These are phyloP conservation scores for Trichoderma virens DNA, from an alignment of 495 filamentous ascomycete species.

Conservation along the genomic window DNA sequence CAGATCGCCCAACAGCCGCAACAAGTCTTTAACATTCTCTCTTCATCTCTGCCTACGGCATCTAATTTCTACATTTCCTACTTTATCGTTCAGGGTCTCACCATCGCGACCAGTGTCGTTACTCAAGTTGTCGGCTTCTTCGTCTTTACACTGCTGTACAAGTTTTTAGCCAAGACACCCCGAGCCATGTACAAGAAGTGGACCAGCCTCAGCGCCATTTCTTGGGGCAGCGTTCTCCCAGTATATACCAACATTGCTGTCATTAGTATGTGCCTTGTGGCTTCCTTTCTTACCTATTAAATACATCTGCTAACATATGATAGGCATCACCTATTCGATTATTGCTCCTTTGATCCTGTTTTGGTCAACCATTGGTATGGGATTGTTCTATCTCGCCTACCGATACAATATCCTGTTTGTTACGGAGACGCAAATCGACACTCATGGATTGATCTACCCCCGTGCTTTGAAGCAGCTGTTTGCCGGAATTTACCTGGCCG, in stretches of 20 bases:
- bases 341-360: slow-evolving; percentile 87
- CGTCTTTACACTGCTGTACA: slow-evolving; percentile 70
- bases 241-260: slow-evolving; percentile 77
- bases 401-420: slow-evolving; percentile 94
- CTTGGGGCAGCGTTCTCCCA: slow-evolving; percentile 88
- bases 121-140: slow-evolving; percentile 73
- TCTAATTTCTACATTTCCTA: slow-evolving; percentile 96
- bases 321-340: slow-evolving; percentile 77
- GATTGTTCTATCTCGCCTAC: slow-evolving; percentile 87
- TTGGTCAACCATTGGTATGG: slow-evolving; percentile 77
- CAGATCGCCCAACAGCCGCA: slow-evolving; percentile 58
- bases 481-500: slow-evolving; percentile 76
- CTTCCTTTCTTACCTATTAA: background rate
- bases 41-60: slow-evolving; percentile 65
- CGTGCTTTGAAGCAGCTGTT: slow-evolving; percentile 88
- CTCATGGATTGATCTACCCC: slow-evolving; percentile 81
- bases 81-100: slow-evolving; percentile 87
- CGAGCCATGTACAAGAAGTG: slow-evolving; percentile 54
- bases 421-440: slow-evolving; percentile 76
- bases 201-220: slow-evolving; percentile 52
- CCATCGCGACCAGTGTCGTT: slow-evolving; percentile 66
- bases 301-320: slow-evolving; percentile 13
- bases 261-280: slow-evolving; percentile 51
- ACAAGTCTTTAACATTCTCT: slow-evolving; percentile 55
- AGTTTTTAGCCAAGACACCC: slow-evolving; percentile 47